These are phyloP conservation scores for Pythium aquatile DNA, from an alignment of 352 stramenopile genomes.

Conservation along the genomic window DNA sequence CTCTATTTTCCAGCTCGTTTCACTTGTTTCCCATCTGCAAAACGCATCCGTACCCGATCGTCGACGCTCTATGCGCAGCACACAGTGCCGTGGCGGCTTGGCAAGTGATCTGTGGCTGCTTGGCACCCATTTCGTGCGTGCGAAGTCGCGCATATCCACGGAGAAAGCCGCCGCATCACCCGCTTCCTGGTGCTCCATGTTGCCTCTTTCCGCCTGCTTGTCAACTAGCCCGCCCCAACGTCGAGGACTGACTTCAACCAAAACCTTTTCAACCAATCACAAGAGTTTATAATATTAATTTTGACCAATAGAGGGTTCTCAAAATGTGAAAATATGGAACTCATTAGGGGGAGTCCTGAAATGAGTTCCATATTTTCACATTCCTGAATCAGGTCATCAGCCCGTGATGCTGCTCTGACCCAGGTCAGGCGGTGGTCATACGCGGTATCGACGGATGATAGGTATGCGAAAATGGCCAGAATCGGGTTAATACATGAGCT, in stretches of 20 bases:
- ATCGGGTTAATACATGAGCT: too few relatives aligned
- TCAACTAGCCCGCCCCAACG: constrained; percentile 2
- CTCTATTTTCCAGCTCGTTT: background rate
- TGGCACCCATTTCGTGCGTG: background rate
- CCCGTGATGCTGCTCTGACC: too few relatives aligned
- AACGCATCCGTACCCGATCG: constrained; percentile 5
- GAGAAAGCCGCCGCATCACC: constrained; percentile 23
- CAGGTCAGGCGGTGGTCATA: too few relatives aligned
- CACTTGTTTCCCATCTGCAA: background rate
- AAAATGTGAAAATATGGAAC: too few relatives aligned
- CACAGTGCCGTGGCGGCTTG: constrained; percentile 4
- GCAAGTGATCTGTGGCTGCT: background rate
- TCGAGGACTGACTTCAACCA: constrained; percentile 6
- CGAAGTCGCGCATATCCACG: background rate
- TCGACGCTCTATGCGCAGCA: constrained; percentile 18
- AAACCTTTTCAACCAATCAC: constrained; percentile 3
- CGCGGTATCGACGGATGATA: too few relatives aligned
- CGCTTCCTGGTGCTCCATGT: background rate
- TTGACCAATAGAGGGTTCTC: background rate
- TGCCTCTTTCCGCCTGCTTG: background rate
- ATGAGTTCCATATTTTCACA: background rate
- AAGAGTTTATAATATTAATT: background rate
- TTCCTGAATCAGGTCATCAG: too few relatives aligned
- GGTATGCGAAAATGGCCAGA: too few relatives aligned
- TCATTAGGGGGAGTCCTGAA: too few relatives aligned